These are phyloP conservation scores for Adenanthera pavonina DNA, from an alignment of 306 rosid genomes.

Conservation along the genomic window DNA sequence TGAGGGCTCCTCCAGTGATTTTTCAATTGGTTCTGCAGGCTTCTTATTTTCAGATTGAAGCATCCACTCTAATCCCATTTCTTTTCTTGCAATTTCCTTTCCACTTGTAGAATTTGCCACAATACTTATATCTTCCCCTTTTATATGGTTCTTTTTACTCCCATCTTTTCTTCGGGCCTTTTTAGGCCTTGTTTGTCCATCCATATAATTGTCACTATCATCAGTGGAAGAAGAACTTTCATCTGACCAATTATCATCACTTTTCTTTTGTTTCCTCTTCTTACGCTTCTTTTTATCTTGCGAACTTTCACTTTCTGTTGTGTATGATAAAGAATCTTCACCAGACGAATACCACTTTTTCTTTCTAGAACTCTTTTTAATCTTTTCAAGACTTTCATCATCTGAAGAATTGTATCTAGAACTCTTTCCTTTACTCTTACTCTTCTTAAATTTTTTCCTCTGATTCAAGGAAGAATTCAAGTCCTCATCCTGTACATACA, in stretches of 20 bases:
- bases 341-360: conserved; percentile 78
- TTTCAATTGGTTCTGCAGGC: conserved; percentile 48
- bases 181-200: conserved; percentile 14
- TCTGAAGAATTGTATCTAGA: conserved; percentile 57
- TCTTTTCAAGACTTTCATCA: conserved; percentile 57
- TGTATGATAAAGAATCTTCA: conserved; percentile 52
- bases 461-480: conserved; percentile 42
- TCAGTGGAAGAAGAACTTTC: conserved; percentile 43
- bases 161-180: conserved; percentile 36
- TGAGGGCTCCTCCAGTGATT: conserved; percentile 53
- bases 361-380: conserved; percentile 61
- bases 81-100: conserved; percentile 72
- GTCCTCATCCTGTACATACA: conserved; percentile 45
- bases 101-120: conserved; percentile 44
- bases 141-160: conserved; percentile 43
- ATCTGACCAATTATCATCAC: conserved; percentile 34
- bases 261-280: conserved; percentile 52
- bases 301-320: conserved; percentile 54
- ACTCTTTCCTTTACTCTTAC: conserved; percentile 53
- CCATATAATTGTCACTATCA: conserved; percentile 40
- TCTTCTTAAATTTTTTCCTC: conserved; percentile 49
- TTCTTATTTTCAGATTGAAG: conserved; percentile 68
- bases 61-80: conserved; percentile 97
- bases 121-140: conserved; percentile 30
- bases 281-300: conserved; percentile 44